A percentile compares a stretch with the other conserved stretches of the same genome.
Evolutionary conservation across 768 basidiomycete species (phyloP).

Genomic region (Lactarius deliciosus): DNA sequence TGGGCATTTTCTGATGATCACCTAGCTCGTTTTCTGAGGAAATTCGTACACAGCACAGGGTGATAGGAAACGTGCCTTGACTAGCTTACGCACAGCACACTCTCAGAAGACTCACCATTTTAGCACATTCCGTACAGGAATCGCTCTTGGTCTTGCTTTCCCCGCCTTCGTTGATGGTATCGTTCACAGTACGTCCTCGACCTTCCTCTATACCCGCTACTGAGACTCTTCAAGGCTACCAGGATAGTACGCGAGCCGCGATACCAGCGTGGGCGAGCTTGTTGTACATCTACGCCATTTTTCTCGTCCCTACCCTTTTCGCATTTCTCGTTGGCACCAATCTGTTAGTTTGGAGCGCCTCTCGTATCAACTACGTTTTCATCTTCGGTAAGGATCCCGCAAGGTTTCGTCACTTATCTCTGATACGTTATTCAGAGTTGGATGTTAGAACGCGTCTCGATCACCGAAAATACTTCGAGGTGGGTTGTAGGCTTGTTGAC

Average conservation of each 20-base stretch:
- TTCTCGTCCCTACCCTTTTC: constrained; percentile 75
- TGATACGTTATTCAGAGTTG: constrained; percentile 12
- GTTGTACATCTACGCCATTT: constrained; percentile 73
- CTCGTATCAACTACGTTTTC: constrained; percentile 91
- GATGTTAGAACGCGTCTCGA: constrained; percentile 41
- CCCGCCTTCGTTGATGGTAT: constrained; percentile 68
- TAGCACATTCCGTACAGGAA: constrained; percentile 72
- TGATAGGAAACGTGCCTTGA: constrained; percentile 74
- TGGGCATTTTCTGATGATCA: constrained; percentile 38
- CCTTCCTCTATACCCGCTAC: constrained; percentile 1
- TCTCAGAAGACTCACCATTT: constrained; percentile 60
- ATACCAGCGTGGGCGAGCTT: constrained; percentile 74
- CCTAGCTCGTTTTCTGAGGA: not conserved
- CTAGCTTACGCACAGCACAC: constrained; percentile 56
- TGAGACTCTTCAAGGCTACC: constrained; percentile 47
- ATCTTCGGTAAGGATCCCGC: constrained; percentile 65
- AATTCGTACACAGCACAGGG: constrained; percentile 49
- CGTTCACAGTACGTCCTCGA: constrained; percentile 50
- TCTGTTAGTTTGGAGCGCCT: constrained; percentile 67
- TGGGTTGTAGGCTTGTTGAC: constrained; percentile 33
- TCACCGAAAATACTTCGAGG: constrained; percentile 73
- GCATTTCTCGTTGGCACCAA: constrained; percentile 81
- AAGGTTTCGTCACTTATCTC: not conserved
- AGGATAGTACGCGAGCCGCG: constrained; percentile 46
- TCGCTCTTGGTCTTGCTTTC: constrained; percentile 67